phyloP scores from a whole-genome alignment of 2,329 filamentous ascomycete genomes.

The Penicillium digitatum region DNA sequence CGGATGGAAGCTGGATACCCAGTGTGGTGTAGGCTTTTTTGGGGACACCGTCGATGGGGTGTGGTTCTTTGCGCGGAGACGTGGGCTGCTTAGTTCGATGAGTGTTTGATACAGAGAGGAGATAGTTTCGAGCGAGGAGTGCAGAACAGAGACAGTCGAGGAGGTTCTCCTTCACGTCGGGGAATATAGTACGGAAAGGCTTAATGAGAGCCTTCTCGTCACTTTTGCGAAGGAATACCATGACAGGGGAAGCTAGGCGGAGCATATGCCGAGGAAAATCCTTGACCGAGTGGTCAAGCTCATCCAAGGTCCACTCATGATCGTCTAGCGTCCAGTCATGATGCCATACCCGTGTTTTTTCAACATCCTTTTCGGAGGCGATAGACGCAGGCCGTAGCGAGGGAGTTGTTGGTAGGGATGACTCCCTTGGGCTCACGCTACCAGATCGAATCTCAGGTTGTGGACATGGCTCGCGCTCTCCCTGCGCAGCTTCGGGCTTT shows the following conservation, averaged over 20 bases:
- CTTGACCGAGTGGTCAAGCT: conserved; percentile 38
- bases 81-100: conserved; percentile 24
- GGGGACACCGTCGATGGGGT: conserved; percentile 29
- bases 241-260: conserved; percentile 38
- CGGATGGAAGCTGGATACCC: conserved; percentile 29
- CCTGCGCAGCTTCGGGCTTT: conserved; percentile 17
- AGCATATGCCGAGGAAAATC: conserved; percentile 36
- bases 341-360: conserved; percentile 32
- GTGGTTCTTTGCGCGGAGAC: conserved; percentile 19
- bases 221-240: conserved; percentile 37
- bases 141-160: conserved; percentile 38
- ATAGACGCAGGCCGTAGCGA: conserved; percentile 21
- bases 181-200: conserved; percentile 38
- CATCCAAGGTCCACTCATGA: conserved; percentile 40
- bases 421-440: conserved; percentile 19
- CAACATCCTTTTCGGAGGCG: conserved; percentile 27
- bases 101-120: conserved; percentile 30
- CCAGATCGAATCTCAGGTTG: conserved; percentile 24
- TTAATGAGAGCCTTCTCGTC: conserved; percentile 35
- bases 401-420: conserved; percentile 13
- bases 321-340: conserved; percentile 41
- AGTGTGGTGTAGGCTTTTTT: conserved; percentile 34
- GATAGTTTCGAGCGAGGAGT: conserved; percentile 38
- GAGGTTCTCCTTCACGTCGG: conserved; percentile 30
- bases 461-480: conserved; percentile 13